Percentiles rank a stretch among this genome's conserved stretches.
phyloP scores from a whole-genome alignment of 768 basidiomycete species.

The Xerocomellus dryophilus region DNA sequence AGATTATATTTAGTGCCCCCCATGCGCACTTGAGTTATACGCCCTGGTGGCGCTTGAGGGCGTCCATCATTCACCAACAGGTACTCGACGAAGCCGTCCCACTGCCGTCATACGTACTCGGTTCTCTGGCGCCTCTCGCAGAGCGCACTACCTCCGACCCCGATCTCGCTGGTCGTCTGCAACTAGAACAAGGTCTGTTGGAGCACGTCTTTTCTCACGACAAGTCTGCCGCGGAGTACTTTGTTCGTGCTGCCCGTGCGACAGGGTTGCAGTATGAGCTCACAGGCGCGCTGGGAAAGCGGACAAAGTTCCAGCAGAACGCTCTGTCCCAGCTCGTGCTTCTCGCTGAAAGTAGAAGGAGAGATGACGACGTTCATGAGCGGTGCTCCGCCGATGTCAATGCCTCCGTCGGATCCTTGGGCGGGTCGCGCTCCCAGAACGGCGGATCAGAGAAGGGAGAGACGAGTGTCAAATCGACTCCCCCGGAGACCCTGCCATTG shows the following conservation, averaged over 20 bases:
- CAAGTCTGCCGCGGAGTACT: constrained; percentile 70
- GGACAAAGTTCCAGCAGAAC: constrained; percentile 88
- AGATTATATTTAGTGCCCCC: constrained; percentile 58
- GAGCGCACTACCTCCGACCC: constrained; percentile 45
- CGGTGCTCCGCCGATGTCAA: constrained; percentile 4
- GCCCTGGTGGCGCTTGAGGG: constrained; percentile 85
- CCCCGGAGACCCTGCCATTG: constrained; percentile 79
- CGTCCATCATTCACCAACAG: constrained; percentile 68
- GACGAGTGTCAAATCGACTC: constrained; percentile 13
- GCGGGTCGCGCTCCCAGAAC: constrained; percentile 8
- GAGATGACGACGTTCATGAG: constrained; percentile 24
- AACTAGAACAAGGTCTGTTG: constrained; percentile 76
- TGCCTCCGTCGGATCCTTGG: background rate
- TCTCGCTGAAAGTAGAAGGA: constrained; percentile 78
- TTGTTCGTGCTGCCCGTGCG: constrained; percentile 71
- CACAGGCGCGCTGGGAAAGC: constrained; percentile 88
- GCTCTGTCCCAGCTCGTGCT: constrained; percentile 89
- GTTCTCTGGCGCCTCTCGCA: constrained; percentile 42
- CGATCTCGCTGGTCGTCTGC: constrained; percentile 64
- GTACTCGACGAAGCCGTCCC: constrained; percentile 78
- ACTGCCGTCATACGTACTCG: constrained; percentile 42
- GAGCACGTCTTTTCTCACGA: constrained; percentile 76
- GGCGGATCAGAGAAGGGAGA: constrained; percentile 1
- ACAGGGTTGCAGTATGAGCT: constrained; percentile 85
- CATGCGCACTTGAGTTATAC: constrained; percentile 49